Conservation (phyloP, 169 alveolate species). For the Besnoitia besnoiti region DNA sequence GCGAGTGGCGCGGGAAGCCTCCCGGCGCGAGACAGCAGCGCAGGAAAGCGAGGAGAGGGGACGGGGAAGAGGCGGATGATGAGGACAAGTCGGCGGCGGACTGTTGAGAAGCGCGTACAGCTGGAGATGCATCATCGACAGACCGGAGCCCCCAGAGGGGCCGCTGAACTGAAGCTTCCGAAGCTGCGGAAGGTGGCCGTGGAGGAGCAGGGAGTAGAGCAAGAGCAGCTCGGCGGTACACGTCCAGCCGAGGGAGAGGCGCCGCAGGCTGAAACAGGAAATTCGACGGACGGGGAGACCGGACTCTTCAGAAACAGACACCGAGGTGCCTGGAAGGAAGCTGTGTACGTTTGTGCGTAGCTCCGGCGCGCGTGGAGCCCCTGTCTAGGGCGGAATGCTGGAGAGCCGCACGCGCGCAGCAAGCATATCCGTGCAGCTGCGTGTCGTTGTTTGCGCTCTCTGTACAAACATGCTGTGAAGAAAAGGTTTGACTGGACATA, state of each 20-base stretch:
- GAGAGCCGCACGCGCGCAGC: too few relatives aligned
- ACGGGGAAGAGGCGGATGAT: slow-evolving; percentile 6
- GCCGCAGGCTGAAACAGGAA: slow-evolving; percentile 63
- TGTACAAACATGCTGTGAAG: too few relatives aligned
- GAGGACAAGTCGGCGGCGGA: slow-evolving; percentile 29
- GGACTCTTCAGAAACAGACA: too few relatives aligned
- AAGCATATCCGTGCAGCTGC: too few relatives aligned
- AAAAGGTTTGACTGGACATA: too few relatives aligned
- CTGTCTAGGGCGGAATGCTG: too few relatives aligned
- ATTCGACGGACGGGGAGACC: too few relatives aligned
- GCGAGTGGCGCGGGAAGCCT: background rate
- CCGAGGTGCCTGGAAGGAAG: too few relatives aligned
- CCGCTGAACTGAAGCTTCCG: slow-evolving; percentile 68
- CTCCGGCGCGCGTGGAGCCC: too few relatives aligned
- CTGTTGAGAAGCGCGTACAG: slow-evolving; percentile 67
- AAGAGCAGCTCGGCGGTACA: slow-evolving; percentile 63
- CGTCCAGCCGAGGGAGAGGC: slow-evolving; percentile 70
- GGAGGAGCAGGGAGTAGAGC: slow-evolving; percentile 53
- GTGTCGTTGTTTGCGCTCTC: too few relatives aligned
- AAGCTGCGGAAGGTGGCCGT: slow-evolving; percentile 58
- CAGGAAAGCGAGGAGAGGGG: background rate
- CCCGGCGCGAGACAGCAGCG: background rate
- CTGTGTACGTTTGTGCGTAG: too few relatives aligned
- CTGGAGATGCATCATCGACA: slow-evolving; percentile 60
- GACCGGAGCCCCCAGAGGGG: slow-evolving; percentile 58